Base-by-base conservation (phyloP, 768 basidiomycete species). In the Pisolithus albus region DNA sequence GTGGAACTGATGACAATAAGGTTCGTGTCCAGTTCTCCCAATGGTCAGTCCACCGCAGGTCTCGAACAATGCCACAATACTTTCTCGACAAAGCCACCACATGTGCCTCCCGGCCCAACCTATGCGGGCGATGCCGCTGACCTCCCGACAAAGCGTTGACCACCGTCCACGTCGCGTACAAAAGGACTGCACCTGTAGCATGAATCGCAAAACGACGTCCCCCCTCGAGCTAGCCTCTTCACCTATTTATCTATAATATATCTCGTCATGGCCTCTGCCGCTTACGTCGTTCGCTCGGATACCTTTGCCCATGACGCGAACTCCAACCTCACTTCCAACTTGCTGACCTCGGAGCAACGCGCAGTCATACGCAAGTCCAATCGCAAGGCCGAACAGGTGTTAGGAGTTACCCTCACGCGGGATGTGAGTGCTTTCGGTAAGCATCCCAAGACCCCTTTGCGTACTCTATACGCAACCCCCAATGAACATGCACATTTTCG, bases 321-420 rank as follows among this genome's bases (percentile, higher is more conserved):
- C 7, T 36, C 34, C 32, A 47, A 13, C 1, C 38, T 42, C 45
- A 48, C 36, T 9, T 50, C 55, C 23, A 49, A 58, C 39, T 26
- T 43, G 23, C 52, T 58, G 16, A 51, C 47, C n/a, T 36, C 23
- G 3, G 46, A 48, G 15, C 46, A 52, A 36, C 55, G 55, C 24
- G 36, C 56, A 15, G 57, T 55, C 5, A 15, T 53, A 7, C 38
- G 52, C 38, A 45, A 46, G 21, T 58, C 57, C 23, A 50, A 58
- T 39, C 38, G 49, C 23, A 58, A 58, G 43, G 57, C 57, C n/a
- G 55, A 47, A 5, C 49, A 52, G 32, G 36, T 58, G 10, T 47
- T 58, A 10, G 57, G 57, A 16, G 47, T 56, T 18, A 56, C 57
- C n/a, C 44, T 58, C 52, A 56, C 57, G 42, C 55, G 52, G 34